Evolutionary conservation across 768 basidiomycete species (phyloP).

Genomic region (Podaxis pistillaris): DNA sequence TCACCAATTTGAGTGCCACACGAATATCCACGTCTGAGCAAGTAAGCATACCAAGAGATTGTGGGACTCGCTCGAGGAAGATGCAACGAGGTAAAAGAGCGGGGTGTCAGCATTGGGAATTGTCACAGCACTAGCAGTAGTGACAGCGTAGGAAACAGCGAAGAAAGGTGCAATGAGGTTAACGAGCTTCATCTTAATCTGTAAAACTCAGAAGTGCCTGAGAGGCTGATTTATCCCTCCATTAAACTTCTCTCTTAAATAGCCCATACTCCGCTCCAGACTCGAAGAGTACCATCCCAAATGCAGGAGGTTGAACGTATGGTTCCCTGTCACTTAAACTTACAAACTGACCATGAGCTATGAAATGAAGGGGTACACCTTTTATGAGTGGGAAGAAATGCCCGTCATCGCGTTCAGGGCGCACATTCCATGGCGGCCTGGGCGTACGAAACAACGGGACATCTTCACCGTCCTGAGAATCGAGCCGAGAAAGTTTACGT

Average conservation of each 20-base stretch:
- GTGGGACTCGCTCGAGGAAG: constrained; percentile 16
- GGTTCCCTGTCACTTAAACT: not conserved
- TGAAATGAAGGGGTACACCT: not conserved
- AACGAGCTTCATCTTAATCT: not conserved
- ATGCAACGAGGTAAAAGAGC: constrained; percentile 26
- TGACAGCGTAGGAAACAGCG: not conserved
- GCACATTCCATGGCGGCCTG: not conserved
- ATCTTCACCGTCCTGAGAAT: not conserved
- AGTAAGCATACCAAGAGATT: constrained; percentile 23
- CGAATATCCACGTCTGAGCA: not conserved
- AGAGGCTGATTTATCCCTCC: not conserved
- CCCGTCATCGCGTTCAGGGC: not conserved
- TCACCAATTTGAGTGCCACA: constrained; percentile 15
- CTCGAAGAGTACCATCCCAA: not conserved
- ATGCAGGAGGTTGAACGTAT: not conserved
- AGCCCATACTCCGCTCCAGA: not conserved
- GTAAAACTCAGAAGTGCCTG: not conserved
- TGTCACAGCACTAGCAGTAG: constrained; percentile 6
- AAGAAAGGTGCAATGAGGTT: not conserved
- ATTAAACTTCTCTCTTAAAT: not conserved
- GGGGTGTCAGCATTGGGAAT: constrained; percentile 27
- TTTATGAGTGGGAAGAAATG: not conserved
- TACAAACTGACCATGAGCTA: not conserved
- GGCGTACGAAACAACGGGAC: not conserved
- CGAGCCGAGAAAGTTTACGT: not conserved